A percentile compares a stretch with the other conserved stretches of the same genome.
Evolutionary conservation across 306 rosid species (phyloP).

Genomic region (Corylus americana): DNA sequence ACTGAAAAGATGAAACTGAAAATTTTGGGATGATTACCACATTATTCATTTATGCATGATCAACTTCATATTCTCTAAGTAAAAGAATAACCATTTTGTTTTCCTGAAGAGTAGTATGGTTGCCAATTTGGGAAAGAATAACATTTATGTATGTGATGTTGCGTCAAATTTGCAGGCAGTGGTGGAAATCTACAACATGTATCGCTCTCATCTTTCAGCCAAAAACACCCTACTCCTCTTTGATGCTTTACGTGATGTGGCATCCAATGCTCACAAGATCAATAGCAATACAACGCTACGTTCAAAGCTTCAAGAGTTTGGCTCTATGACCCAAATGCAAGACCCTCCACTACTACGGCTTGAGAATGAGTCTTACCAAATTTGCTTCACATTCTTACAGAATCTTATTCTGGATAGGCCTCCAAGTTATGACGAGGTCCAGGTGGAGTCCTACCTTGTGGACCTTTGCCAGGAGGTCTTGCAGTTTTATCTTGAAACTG

Average conservation of each 20-base stretch:
- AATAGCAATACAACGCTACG: conserved; percentile 58
- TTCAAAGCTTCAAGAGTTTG: conserved; percentile 86
- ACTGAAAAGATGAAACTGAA: neutral
- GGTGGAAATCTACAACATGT: conserved; percentile 84
- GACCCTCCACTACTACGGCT: conserved; percentile 97
- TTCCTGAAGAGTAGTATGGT: neutral
- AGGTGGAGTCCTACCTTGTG: conserved; percentile 73
- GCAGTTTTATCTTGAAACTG: conserved; percentile 68
- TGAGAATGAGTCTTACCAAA: conserved; percentile 90
- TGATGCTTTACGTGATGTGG: conserved; percentile 73
- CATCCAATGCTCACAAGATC: conserved; percentile 76
- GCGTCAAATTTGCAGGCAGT: conserved; percentile 74
- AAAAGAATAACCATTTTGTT: neutral
- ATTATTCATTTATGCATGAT: neutral
- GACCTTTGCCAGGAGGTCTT: conserved; percentile 76
- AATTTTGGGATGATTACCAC: neutral
- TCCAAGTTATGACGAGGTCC: conserved; percentile 51
- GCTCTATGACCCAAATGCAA: conserved; percentile 93
- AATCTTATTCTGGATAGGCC: conserved; percentile 80
- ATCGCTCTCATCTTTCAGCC: conserved; percentile 64
- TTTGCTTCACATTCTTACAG: conserved; percentile 84
- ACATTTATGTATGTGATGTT: neutral
- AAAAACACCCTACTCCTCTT: conserved; percentile 64
- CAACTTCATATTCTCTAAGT: neutral
- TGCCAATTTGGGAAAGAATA: neutral